Evolutionary conservation across 1,139 yeast species (phyloP), one percentile per base, ranked within the genome.

Genomic region (Candida sanyaensis): DNA sequence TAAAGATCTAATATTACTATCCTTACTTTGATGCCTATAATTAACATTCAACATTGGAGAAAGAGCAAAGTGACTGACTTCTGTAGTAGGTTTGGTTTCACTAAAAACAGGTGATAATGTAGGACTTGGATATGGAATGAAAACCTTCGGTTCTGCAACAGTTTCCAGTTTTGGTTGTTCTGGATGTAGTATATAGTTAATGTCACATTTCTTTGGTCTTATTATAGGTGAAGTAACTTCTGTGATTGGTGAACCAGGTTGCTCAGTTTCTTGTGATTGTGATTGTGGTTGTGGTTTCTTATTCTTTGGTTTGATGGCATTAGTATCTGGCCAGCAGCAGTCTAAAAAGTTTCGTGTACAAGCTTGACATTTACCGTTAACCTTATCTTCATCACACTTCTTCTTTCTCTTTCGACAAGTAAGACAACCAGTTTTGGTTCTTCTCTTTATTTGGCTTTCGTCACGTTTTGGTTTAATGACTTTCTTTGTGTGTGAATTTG

Each of bases 311-410:
- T 42, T 28, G 5, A 47, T 17, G 28, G 42, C 33, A 13, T 23
- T 44, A 13, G 55, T 46, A 31, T 55, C 61, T 5, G 81, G 80
- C 72, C 81, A 78, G 41, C 72, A 66, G 54, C 80, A 75, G 49
- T 73, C 76, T 47, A 75, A 65, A 49, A 74, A 75, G 67, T 75
- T 75, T 52, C 80, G 64, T 10, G 75, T 68, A 51, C 80, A 75
- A 4, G 72, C 79, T 55, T 74, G 77, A 57, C 80, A 75, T 58
- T 75, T 75, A 3, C 80, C 80, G 50, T 69, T 69, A 11, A 68
- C 70, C 32, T 61, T 66, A 46, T 69, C 68, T 56, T 73, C 78
- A 54, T 73, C 78, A 61, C 78, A 73, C 68, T 73, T 73, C 67
- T 73, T 73, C 69, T 73, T 73, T 60, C 78, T 68, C 60, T 64